Evolutionary conservation across 2,329 filamentous ascomycete genomes (phyloP), one percentile per base, ranked within the genome.

Genomic region (Colletotrichum musae): DNA sequence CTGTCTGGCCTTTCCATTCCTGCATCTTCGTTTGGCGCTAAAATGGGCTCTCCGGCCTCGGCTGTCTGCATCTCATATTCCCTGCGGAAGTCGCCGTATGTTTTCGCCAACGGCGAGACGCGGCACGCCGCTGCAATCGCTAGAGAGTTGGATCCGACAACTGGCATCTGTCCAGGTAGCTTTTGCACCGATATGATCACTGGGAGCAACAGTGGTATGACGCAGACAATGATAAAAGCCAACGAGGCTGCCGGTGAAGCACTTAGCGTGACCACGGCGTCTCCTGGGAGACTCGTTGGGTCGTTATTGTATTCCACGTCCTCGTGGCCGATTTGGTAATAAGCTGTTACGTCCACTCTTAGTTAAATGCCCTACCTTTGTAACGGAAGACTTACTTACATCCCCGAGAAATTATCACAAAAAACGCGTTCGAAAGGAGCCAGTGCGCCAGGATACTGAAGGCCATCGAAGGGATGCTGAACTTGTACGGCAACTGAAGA

Each of bases 61-160:
- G 21, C 43, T 6, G 5, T 36, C n/a, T n/a, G 13, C 0, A 15
- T 32, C 13, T 16, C 15, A 6, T 32, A 10, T 7, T 41, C 2
- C 26, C 18, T 5, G 21, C 1, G 12, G 41, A 16, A 13, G 13
- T 15, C 1, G 5, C 5, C 18, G 16, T 48, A 36, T 1, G 43
- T 24, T 3, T 53, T 61, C 5, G 48, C 2, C 16, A 61, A 5
- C 1, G 58, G 58, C 7, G 58, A 52, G 15, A 45, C 32, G n/a
- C 36, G 48, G 36, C 58, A 43, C 36, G 48, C 58, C 43, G 32
- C 48, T 5, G 48, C 18, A 9, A 61, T 53, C 9, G 48, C 48
- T 32, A 28, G 15, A 7, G 58, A 52, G 16, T 53, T 61, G 1
- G 32, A 53, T 2, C 58, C 58, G n/a, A 61, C 48, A 0, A 61